These are phyloP conservation scores for Hypoxylon sp. DNA, from an alignment of 2,329 filamentous ascomycete genomes.

Conservation along the genomic window DNA sequence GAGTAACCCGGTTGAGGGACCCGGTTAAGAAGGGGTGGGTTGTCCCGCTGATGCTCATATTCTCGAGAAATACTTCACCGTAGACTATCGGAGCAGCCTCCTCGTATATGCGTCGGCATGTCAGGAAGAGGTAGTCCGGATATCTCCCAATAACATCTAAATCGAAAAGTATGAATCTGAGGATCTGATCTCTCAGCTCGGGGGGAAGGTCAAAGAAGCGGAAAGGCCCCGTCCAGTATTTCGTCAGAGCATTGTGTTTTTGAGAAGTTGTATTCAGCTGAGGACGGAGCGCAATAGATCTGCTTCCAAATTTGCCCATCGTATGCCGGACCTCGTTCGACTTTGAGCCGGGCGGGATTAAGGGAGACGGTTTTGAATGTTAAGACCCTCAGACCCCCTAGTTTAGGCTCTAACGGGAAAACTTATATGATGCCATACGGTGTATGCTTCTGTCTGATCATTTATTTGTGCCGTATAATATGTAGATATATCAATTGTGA, in stretches of 20 bases:
- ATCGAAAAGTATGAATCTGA: conserved; percentile 41
- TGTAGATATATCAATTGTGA: not conserved
- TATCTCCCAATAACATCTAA: conserved; percentile 34
- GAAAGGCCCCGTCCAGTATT: conserved; percentile 45
- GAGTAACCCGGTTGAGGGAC: conserved; percentile 41
- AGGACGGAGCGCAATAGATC: conserved; percentile 45
- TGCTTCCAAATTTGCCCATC: conserved; percentile 46
- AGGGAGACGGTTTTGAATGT: not conserved
- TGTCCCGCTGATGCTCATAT: conserved; percentile 32
- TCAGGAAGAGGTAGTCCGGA: conserved; percentile 47
- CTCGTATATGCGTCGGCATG: conserved; percentile 45
- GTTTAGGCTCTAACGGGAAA: not conserved
- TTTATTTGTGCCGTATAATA: not conserved
- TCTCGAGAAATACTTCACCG: conserved; percentile 47
- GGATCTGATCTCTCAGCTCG: conserved; percentile 49
- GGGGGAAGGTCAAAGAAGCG: conserved; percentile 51
- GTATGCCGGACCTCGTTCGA: not conserved
- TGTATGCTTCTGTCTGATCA: not conserved
- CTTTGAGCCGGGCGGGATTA: not conserved
- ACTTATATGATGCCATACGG: not conserved
- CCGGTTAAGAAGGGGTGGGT: conserved; percentile 44
- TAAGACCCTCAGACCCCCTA: not conserved
- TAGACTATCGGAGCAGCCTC: conserved; percentile 52
- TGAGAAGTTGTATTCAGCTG: conserved; percentile 24
- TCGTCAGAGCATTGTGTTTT: conserved; percentile 11